These are phyloP conservation scores for Marasmius oreades DNA, from an alignment of 1,284 basidiomycete genomes.

Conservation along the genomic window DNA sequence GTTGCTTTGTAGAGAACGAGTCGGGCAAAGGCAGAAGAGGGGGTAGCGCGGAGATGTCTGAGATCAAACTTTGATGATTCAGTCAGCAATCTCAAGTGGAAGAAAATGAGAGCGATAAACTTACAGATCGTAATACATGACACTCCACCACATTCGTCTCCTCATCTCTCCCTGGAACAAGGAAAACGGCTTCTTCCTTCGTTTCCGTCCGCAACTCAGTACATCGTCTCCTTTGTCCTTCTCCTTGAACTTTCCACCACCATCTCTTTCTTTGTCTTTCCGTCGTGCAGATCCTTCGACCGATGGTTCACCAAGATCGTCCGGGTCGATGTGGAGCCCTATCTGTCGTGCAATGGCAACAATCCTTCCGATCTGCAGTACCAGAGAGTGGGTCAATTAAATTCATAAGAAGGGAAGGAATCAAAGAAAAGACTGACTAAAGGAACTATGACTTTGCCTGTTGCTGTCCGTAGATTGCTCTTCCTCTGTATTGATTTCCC, in stretches of 20 bases:
- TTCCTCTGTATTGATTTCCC: not conserved
- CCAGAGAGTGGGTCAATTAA: slow-evolving; percentile 3
- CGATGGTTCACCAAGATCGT: slow-evolving; percentile 27
- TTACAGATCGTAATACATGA: slow-evolving; percentile 69
- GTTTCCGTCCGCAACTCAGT: not conserved
- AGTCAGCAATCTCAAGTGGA: slow-evolving; percentile 4
- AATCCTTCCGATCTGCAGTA: slow-evolving; percentile 58
- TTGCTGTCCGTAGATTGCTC: slow-evolving; percentile 11
- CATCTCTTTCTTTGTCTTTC: slow-evolving; percentile 2
- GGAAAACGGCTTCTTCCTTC: slow-evolving; percentile 32
- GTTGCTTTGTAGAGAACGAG: slow-evolving; percentile 44
- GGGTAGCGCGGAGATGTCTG: slow-evolving; percentile 59
- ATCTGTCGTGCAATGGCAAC: slow-evolving; percentile 61
- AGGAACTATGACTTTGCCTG: slow-evolving; percentile 31
- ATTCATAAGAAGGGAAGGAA: slow-evolving; percentile 1
- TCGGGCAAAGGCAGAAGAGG: slow-evolving; percentile 45
- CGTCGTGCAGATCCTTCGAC: not conserved
- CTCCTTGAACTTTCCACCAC: slow-evolving; percentile 11
- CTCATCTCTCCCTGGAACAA: slow-evolving; percentile 58
- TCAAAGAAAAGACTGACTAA: slow-evolving; percentile 30
- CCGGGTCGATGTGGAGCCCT: slow-evolving; percentile 59
- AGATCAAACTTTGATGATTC: slow-evolving; percentile 49
- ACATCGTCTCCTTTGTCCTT: slow-evolving; percentile 10
- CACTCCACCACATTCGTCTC: slow-evolving; percentile 70
- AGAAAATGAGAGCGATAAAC: slow-evolving; percentile 24